A percentile compares a stretch with the other conserved stretches of the same genome.
Evolutionary conservation across 1,284 basidiomycete genomes (phyloP).

Genomic region (Irpex rosettiformis): DNA sequence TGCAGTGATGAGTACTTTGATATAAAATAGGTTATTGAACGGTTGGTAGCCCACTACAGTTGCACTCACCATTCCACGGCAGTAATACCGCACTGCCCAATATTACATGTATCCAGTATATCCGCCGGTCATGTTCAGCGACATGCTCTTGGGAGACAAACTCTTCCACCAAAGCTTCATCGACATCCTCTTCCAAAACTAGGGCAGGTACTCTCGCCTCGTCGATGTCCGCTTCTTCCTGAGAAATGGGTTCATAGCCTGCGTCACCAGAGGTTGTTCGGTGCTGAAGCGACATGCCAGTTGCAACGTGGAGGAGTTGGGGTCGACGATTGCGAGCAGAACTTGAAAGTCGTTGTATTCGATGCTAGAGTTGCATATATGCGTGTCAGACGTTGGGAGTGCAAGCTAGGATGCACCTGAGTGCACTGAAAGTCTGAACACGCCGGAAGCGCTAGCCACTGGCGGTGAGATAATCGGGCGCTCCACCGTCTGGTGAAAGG

Average conservation of each 20-base stretch:
- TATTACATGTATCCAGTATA: slow-evolving; percentile 65
- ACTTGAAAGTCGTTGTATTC: background rate
- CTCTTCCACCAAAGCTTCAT: slow-evolving; percentile 21
- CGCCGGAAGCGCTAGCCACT: background rate
- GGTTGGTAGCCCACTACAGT: background rate
- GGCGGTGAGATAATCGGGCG: slow-evolving; percentile 1
- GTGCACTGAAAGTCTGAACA: no score
- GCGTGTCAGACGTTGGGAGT: background rate
- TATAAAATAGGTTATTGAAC: background rate
- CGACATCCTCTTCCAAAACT: slow-evolving; percentile 36
- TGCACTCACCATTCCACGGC: slow-evolving; percentile 72
- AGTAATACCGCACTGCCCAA: slow-evolving; percentile 70
- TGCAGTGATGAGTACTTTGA: slow-evolving; percentile 68
- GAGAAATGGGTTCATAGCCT: slow-evolving; percentile 26
- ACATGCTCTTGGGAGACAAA: slow-evolving; percentile 15
- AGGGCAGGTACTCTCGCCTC: slow-evolving; percentile 19
- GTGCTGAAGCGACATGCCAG: slow-evolving; percentile 9
- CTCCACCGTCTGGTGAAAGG: background rate
- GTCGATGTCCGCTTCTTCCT: slow-evolving; percentile 15
- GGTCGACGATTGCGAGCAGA: background rate
- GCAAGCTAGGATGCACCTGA: no score
- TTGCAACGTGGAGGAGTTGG: background rate
- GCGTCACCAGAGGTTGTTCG: background rate
- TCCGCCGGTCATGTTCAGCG: slow-evolving; percentile 37
- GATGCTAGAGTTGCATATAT: background rate